Conservation (phyloP, 2,329 filamentous ascomycete species). For the Colletotrichum musicola region DNA sequence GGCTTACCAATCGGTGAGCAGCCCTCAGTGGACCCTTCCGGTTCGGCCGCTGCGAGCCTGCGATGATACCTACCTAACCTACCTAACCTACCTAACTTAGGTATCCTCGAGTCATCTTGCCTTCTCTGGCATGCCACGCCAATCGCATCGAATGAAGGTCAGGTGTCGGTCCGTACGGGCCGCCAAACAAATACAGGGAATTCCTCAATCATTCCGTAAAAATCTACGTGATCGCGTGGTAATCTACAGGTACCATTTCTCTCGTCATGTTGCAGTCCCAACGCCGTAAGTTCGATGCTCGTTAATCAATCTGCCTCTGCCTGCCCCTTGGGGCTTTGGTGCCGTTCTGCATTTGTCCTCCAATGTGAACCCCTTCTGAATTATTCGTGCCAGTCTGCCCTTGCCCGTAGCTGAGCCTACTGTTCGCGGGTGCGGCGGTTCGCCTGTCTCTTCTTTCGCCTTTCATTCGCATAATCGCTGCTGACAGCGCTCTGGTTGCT, state of each 20-base stretch:
- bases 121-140: too few species aligned
- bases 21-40: background rate
- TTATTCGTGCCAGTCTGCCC: background rate
- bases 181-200: too few species aligned
- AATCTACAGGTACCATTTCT: conserved; percentile 22
- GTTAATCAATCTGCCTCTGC: conserved; percentile 5
- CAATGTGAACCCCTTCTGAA: background rate
- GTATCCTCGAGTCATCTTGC: too few species aligned
- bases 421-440: conserved; percentile 44
- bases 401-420: background rate
- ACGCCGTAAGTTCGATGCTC: conserved; percentile 27
- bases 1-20: conserved; percentile 1
- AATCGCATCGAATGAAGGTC: too few species aligned
- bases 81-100: background rate
- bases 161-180: too few species aligned
- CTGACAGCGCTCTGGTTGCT: conserved; percentile 47
- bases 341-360: background rate
- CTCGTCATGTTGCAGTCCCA: conserved; percentile 16
- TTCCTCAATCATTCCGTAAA: conserved; percentile 10
- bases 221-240: conserved; percentile 35
- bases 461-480: conserved; percentile 58
- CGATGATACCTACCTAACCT: background rate
- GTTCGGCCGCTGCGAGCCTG: background rate
- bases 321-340: background rate
- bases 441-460: conserved; percentile 54